These are phyloP conservation scores for Chaetomium fimeti DNA, from an alignment of 495 filamentous ascomycete species.

Conservation along the genomic window DNA sequence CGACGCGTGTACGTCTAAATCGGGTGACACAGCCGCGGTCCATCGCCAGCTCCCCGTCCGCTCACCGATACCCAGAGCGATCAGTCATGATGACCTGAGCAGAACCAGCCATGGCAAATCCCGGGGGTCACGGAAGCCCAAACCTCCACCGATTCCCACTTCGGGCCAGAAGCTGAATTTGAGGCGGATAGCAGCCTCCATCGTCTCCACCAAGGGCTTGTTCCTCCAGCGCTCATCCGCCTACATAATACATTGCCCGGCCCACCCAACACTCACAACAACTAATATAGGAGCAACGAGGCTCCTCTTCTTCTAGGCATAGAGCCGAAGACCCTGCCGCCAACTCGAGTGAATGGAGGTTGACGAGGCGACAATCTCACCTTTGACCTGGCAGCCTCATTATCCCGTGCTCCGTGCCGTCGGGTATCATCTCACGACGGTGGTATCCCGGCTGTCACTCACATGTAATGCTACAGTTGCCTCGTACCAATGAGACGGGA, in stretches of 20 bases:
- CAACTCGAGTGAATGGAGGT: not conserved
- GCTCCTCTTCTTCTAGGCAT: not conserved
- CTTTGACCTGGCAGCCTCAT: not conserved
- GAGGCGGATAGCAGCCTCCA: too few species aligned
- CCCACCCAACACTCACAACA: too few species aligned
- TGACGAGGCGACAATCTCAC: not conserved
- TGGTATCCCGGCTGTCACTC: not conserved
- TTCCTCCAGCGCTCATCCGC: too few species aligned
- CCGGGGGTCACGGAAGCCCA: too few species aligned
- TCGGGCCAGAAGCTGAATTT: too few species aligned
- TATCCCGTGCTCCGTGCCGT: not conserved
- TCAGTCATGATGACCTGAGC: too few species aligned
- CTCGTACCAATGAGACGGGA: not conserved
- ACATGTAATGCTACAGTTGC: slow-evolving; percentile 4
- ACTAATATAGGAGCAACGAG: not conserved
- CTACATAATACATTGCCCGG: too few species aligned
- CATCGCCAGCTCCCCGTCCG: not conserved
- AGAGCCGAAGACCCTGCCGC: not conserved
- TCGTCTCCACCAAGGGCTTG: too few species aligned
- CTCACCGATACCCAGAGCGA: too few species aligned
- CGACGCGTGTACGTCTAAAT: not conserved
- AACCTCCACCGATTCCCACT: too few species aligned
- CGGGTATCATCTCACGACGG: slow-evolving; percentile 5
- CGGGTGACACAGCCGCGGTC: not conserved
- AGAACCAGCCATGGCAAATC: too few species aligned